Base-by-base conservation (phyloP, 1,284 basidiomycete genomes). In the Marasmius fiardii region DNA sequence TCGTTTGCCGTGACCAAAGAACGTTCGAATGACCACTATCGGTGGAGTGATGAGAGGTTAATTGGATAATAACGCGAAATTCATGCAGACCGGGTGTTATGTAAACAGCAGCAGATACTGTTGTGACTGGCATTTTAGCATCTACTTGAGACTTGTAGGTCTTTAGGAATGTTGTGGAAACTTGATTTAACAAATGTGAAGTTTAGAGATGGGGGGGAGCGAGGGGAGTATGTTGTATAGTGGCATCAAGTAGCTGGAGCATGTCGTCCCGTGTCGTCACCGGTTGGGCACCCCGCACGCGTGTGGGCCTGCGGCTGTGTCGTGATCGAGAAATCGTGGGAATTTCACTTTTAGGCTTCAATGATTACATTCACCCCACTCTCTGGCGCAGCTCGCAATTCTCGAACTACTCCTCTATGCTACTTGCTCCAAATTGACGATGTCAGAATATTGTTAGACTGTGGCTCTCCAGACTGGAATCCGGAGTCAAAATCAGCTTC, bases 391-490 rank as follows among this genome's bases (percentile, higher is more conserved):
- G 90, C 92, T 41, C 80, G 81, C 52, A 85, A 87, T 1, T 78
- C 83, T 1, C 76, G 78, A 52, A 83, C 85, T 5, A 78, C 77
- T 10, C 89, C 90, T 2, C 75, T 93, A 34, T 81, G 85, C 18
- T 98, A 98, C 71, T 77, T 98, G 41, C 81, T 99, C 21, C 90
- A 98, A 68, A 86, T 99, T 56, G 97, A 99, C 77, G 93, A 96
- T 72, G 89, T 97, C 24, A 83, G 87, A 53, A 93, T 99, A 64
- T 81, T 99, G 33, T 81, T 99, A 55, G 97, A 99, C 75, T 94
- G 96, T 71, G 96, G 96, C 10, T 88, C 85, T n/a, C 83, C 87
- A 54, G 93, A 89, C 74, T 97, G 82, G 93, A 85, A 72, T 65
- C 93, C 77, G 61, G 88, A 81, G 67, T 74, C 72, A 53, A 72